phyloP scores from a whole-genome alignment of 2,329 filamentous ascomycete species.

The Cladophialophora carrionii region DNA sequence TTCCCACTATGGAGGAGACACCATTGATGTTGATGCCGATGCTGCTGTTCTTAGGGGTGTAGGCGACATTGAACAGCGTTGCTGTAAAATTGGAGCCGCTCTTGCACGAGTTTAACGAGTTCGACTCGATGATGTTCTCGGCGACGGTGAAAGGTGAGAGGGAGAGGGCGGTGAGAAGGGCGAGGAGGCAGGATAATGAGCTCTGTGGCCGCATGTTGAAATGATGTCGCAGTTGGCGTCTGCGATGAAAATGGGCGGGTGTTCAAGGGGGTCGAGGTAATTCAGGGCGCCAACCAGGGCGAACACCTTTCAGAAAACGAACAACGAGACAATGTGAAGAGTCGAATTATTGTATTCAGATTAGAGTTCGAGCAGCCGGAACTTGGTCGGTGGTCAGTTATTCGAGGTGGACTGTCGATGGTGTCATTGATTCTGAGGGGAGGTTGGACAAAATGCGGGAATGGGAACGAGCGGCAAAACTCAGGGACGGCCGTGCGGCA shows the following conservation, averaged over 20 bases:
- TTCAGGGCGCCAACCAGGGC: slow-evolving; percentile 32
- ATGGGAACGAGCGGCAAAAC: slow-evolving; percentile 30
- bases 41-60: slow-evolving; percentile 67
- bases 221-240: slow-evolving; percentile 16
- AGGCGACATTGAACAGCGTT: slow-evolving; percentile 80
- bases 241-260: slow-evolving; percentile 17
- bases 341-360: slow-evolving; percentile 7
- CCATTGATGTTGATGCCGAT: slow-evolving; percentile 76
- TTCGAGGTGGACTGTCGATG: slow-evolving; percentile 20
- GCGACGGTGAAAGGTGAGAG: slow-evolving; percentile 59
- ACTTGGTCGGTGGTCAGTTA: slow-evolving; percentile 14
- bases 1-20: slow-evolving; percentile 80
- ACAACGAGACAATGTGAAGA: slow-evolving; percentile 7
- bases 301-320: slow-evolving; percentile 13
- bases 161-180: slow-evolving; percentile 46
- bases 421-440: slow-evolving; percentile 31
- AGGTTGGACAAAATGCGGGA: slow-evolving; percentile 20
- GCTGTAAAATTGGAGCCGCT: slow-evolving; percentile 82
- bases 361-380: neutral
- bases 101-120: slow-evolving; percentile 83
- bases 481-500: slow-evolving; percentile 8
- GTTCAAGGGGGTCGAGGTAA: slow-evolving; percentile 10
- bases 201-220: slow-evolving; percentile 33
- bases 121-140: slow-evolving; percentile 73
- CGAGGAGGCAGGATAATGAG: slow-evolving; percentile 33